Base-by-base conservation (phyloP, 768 basidiomycete genomes). In the Cystobasidium tubakii region DNA sequence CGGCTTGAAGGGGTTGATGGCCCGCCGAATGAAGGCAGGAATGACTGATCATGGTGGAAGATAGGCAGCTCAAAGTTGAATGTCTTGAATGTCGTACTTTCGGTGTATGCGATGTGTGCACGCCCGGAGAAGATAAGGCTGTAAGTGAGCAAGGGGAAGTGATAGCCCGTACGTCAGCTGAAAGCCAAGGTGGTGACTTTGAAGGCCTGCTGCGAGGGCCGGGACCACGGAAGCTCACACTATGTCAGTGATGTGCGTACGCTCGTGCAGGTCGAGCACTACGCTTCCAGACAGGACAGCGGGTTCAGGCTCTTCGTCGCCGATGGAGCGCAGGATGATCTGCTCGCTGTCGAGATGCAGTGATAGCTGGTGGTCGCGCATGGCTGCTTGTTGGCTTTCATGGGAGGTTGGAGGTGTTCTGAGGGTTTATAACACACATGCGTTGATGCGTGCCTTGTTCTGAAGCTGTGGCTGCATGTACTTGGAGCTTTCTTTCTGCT, bases 61-160 rank as follows among this genome's bases (percentile, higher is more conserved):
- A 79, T 75, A 10, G 77, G 77, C 44, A 76, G 75, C n/a, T 79
- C 77, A 44, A 73, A 46, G 36, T 75, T 73, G 64, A 78, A 77
- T 7, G 77, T 75, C 43, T 75, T 75, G 55, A 60, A 75, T 34
- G 33, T 43, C 1, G 23, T 36, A 23, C 75, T 62, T 62, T 79
- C 78, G 21, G 74, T 70, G 76, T 78, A 79, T 46, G 55, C 74
- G 29, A 79, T 67, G 63, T 65, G 63, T 46, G 63, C 63, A 17
- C 60, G 92, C 25, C 93, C 92, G 75, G 86, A 84, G 79, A 96
- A 90, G 75, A 88, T 87, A 70, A 97, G 87, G 1, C 86, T 90
- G 73, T 92, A 87, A 23, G 23, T 31, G 17, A 54, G 39, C 21
- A 25, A n/a, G 43, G 62, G 29, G 60, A 12, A 43, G 13, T 19